Evolutionary conservation across 306 rosid genomes (phyloP).

Genomic region (Casuarina cunninghamiana): DNA sequence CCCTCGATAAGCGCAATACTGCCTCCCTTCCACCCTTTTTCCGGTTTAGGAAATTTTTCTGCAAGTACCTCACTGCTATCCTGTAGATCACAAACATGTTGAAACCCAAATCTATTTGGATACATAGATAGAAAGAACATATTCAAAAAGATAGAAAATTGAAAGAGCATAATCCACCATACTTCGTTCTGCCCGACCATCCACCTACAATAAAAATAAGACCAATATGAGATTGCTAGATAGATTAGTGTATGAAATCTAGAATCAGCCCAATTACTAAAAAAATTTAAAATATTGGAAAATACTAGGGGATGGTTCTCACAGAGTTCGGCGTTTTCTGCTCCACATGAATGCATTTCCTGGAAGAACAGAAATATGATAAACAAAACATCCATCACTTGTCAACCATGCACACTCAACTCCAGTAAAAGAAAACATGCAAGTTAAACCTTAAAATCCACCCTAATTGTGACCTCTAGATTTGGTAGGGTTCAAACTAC

Average conservation of each 20-base stretch:
- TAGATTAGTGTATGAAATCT: conserved; percentile 22
- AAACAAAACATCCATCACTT: conserved; percentile 23
- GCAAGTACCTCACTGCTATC: conserved; percentile 54
- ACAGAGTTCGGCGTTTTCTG: conserved; percentile 38
- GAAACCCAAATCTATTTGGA: conserved; percentile 1
- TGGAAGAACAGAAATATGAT: conserved; percentile 24
- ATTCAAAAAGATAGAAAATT: conserved; percentile 8
- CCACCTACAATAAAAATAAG: conserved; percentile 51
- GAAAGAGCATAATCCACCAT: conserved; percentile 29
- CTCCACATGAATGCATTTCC: conserved; percentile 46
- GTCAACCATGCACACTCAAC: not conserved
- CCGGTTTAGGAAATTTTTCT: conserved; percentile 35
- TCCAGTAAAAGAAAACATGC: conserved; percentile 1
- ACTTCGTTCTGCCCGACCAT: conserved; percentile 80
- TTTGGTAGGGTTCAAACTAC: not conserved
- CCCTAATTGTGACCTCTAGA: not conserved
- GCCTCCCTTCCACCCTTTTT: conserved; percentile 30
- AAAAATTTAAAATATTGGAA: conserved; percentile 19
- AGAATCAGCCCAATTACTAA: conserved; percentile 1
- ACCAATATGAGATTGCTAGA: conserved; percentile 26
- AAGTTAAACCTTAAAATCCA: not conserved
- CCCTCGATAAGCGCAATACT: conserved; percentile 47
- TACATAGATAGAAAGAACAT: conserved; percentile 4
- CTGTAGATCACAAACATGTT: conserved; percentile 44
- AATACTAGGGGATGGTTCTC: conserved; percentile 44